These are phyloP conservation scores for Ciborinia camelliae DNA, from an alignment of 2,329 filamentous ascomycete species.

Conservation along the genomic window DNA sequence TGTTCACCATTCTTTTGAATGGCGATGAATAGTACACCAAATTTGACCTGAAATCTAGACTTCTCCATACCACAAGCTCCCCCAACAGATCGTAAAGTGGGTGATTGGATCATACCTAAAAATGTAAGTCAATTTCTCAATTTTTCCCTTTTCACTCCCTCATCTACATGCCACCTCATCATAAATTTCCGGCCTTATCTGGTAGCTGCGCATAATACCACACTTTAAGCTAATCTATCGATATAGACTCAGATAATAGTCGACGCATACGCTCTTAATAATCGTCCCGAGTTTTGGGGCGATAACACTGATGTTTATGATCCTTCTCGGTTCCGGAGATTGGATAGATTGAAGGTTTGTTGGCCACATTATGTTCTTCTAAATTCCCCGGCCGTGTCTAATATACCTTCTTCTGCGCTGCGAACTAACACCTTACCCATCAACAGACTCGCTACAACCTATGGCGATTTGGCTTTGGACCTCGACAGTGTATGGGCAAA, in stretches of 20 bases:
- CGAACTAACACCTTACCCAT: neutral
- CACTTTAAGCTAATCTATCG: too few relatives aligned
- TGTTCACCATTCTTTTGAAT: neutral
- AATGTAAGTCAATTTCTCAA: conserved; percentile 1
- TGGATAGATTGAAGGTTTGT: conserved; percentile 18
- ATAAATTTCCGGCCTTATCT: too few relatives aligned
- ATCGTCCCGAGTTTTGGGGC: conserved; percentile 41
- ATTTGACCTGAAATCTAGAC: conserved; percentile 24
- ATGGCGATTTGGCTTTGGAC: conserved; percentile 47
- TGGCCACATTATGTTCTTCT: too few relatives aligned
- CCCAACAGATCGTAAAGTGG: conserved; percentile 35
- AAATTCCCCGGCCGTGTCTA: too few relatives aligned
- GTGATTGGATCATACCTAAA: neutral
- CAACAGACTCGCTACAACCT: conserved; percentile 37
- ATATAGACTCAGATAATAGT: conserved; percentile 42
- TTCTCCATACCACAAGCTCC: conserved; percentile 43
- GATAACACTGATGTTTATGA: conserved; percentile 38
- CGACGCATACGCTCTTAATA: conserved; percentile 44
- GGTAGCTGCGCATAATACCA: too few relatives aligned
- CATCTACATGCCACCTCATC: too few relatives aligned
- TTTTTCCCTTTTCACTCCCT: conserved; percentile 39
- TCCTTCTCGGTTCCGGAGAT: conserved; percentile 35
- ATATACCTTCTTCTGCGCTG: too few relatives aligned
- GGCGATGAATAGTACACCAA: neutral
- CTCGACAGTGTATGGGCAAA: conserved; percentile 44